A percentile compares a stretch with the other conserved stretches of the same genome.
Conservation (phyloP, 192 early-diverging fungal species). For the Entophlyctis luteolus region DNA sequence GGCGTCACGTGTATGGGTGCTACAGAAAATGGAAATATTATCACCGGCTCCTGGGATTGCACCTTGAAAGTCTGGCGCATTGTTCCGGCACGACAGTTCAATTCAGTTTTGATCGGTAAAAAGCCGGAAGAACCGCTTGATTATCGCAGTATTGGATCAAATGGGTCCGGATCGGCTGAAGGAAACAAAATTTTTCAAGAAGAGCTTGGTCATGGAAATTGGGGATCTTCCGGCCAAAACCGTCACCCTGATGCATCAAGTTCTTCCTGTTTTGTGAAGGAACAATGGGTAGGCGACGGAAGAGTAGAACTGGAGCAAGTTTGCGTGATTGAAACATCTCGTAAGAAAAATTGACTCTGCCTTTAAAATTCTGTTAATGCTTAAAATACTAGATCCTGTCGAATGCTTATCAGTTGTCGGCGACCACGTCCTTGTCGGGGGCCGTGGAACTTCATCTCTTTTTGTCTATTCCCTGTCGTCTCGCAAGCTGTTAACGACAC, state of each 20-base stretch:
- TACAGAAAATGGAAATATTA: not conserved
- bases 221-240: too few relatives aligned
- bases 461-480: not conserved
- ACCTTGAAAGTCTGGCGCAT: constrained; percentile 16
- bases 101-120: too few relatives aligned
- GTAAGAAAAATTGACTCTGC: constrained; percentile 1
- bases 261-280: too few relatives aligned
- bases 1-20: constrained; percentile 8
- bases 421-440: not conserved
- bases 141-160: not conserved
- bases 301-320: constrained; percentile 7
- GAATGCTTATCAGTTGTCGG: constrained; percentile 14
- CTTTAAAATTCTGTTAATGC: not conserved
- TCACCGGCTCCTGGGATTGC: constrained; percentile 14
- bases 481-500: too few relatives aligned
- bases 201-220: too few relatives aligned
- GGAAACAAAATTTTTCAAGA: not conserved
- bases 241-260: too few relatives aligned
- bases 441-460: not conserved
- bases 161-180: not conserved
- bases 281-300: constrained; percentile 1
- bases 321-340: not conserved
- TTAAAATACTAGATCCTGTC: constrained; percentile 6
- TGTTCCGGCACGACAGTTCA: too few relatives aligned
- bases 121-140: too few relatives aligned